phyloP scores from a whole-genome alignment of 306 rosid genomes.

The Rosa persica region DNA sequence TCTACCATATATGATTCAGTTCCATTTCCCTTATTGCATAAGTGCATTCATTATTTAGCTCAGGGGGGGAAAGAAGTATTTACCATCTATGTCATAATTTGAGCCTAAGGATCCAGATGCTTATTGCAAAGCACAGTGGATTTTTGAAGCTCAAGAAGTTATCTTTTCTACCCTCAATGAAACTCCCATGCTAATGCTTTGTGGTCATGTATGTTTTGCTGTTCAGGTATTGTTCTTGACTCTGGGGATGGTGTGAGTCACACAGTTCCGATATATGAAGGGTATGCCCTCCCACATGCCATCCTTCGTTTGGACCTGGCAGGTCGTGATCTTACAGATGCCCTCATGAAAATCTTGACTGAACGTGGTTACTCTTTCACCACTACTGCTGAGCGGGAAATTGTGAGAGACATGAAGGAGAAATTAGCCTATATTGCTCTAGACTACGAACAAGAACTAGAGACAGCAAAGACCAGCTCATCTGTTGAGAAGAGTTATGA shows the following conservation, averaged over 20 bases:
- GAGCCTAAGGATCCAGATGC: not conserved
- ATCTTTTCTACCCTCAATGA: not conserved
- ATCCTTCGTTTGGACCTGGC: conserved; percentile 95
- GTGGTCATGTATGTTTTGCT: conserved; percentile 7
- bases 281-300: conserved; percentile 98
- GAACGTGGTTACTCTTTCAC: conserved; percentile 99
- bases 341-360: conserved; percentile 92
- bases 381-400: conserved; percentile 94
- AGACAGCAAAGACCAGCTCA: conserved; percentile 82
- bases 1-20: not conserved
- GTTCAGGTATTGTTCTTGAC: conserved; percentile 84
- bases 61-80: not conserved
- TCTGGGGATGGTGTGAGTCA: conserved; percentile 99
- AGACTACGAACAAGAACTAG: conserved; percentile 91
- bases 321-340: conserved; percentile 96
- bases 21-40: not conserved
- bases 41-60: not conserved
- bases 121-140: not conserved
- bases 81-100: not conserved
- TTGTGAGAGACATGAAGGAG: conserved; percentile 93
- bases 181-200: conserved; percentile 8
- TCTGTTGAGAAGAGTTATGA: conserved; percentile 93
- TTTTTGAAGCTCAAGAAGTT: not conserved
- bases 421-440: conserved; percentile 89
- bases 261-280: conserved; percentile 97